Base-by-base conservation (phyloP, 306 rosid species). In the Trifolium fragiferum region DNA sequence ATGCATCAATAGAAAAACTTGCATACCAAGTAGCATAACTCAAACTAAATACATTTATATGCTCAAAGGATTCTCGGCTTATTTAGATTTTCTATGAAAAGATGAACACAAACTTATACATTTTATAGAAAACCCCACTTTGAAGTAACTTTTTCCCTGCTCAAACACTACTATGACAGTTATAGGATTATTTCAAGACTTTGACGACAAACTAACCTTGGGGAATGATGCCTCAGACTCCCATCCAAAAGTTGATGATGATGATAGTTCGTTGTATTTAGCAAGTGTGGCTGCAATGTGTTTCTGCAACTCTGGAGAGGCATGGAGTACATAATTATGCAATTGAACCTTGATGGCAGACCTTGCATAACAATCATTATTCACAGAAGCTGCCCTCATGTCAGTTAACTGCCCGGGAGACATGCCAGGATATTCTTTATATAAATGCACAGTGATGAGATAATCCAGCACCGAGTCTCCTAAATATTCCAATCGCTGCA, bases 391-490 rank as follows among this genome's bases (percentile, higher is more conserved):
- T 32, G 97, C 49, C 60, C 98, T 88, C 96, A 89, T 75, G 77
- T 91, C 94, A 12, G 96, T 93, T 62, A 93, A 84, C 65, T 78
- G 51, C 73, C 82, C 90, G 0, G 92, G 96, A 14, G 98, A 80
- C 80, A 89, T 44, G 55, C 86, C 89, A 2, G 92, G 97, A 83
- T 89, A 82, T 77, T 86, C 75, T 5, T 80, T 0, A 71, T 82
- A 86, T 73, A 91, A 58, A 87, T 89, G 82, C 79, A 49, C 10
- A 0, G 94, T 93, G 18, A 93, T 70, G 3, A 88, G 87, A 76
- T 85, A 88, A 82, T 93, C 97, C 55, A 93, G 69, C 4, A 88
- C 90, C 0, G 96, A 68, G 70, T 91, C 98, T 54, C 97, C 97
- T 8, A 91, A 87, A 75, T 88, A 91, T 83, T 91, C 92, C 47